Conservation (phyloP, 345 rosid species). For the Murraya paniculata region DNA sequence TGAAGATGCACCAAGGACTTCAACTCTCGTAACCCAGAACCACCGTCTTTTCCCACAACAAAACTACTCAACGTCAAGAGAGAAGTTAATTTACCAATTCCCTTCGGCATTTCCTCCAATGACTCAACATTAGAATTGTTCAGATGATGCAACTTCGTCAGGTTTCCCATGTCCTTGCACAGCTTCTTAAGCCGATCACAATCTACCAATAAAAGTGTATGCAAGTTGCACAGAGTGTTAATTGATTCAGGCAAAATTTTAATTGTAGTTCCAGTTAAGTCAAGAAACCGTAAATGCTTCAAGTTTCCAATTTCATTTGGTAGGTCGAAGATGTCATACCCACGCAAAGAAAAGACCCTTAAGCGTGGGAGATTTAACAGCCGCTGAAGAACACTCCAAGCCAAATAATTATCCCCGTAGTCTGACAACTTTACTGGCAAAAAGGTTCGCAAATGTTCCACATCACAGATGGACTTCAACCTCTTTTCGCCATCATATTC, state of each 20-base stretch:
- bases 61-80: neutral
- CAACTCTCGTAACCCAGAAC: neutral
- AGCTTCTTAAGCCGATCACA: rapidly evolving
- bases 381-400: neutral
- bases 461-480: neutral
- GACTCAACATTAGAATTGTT: rapidly evolving
- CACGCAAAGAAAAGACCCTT: neutral
- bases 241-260: neutral
- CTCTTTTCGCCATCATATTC: rapidly evolving
- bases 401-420: rapidly evolving
- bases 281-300: neutral
- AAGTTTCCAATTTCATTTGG: neutral
- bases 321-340: neutral
- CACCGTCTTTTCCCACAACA: neutral
- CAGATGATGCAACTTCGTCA: neutral
- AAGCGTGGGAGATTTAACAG: neutral
- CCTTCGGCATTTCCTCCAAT: neutral
- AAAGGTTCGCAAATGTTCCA: neutral
- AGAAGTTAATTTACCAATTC: neutral
- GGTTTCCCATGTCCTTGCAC: neutral
- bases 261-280: rapidly evolving
- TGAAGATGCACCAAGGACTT: too few relatives aligned
- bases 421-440: rapidly evolving
- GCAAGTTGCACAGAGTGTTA: neutral
- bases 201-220: neutral